Base-by-base conservation (phyloP, 2,329 filamentous ascomycete genomes). In the Elsinoe arachidis region DNA sequence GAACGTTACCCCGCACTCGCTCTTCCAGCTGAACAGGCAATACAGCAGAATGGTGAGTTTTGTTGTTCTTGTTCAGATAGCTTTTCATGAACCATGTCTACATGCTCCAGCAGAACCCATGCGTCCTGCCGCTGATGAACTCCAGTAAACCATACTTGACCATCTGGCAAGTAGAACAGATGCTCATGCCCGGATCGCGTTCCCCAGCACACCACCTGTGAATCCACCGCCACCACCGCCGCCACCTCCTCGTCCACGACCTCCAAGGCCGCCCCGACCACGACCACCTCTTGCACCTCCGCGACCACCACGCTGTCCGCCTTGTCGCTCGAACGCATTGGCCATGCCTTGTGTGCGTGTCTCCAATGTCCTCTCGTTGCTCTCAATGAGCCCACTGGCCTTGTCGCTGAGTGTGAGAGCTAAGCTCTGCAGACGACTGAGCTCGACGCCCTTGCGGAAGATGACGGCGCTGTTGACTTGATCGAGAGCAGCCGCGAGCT, bases 361-460 rank as follows among this genome's bases (percentile, higher is more conserved):
- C 80, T 99, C 93, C 65, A 99, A 81, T 21, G 92, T 95, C 73
- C 95, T 86, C 80, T 99, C 93, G 77, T 99, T 99, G 66, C 86
- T 86, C 80, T 99, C 95, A 70, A 97, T 96, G 60, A 99, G 86
- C 55, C 86, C 84, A 70, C 90, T 95, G 59, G 93, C 92, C 82
- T 97, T 99, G 78, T 99, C 93, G 59, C 88, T 90, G 55, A 99
- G 80, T 9, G 91, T 93, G 63, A 99, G 85, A 33, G 95, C 91
- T 69, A 99, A 80, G 72, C 89, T 96, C 77, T 99, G 93, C 63
- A 99, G 83, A 66, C 95, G 85, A 69, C 90, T 96, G 63, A 99
- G 84, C 80, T 99, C 95, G 62, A 99, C 93, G 59, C 93, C 95
- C 85, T 99, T 97, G 74, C 93, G 87, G 88, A 99, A 99, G 77